Percentiles rank a stretch among this genome's conserved stretches.
These are phyloP conservation scores for Teratosphaeria nubilosa DNA, from an alignment of 2,329 filamentous ascomycete genomes.

Conservation along the genomic window DNA sequence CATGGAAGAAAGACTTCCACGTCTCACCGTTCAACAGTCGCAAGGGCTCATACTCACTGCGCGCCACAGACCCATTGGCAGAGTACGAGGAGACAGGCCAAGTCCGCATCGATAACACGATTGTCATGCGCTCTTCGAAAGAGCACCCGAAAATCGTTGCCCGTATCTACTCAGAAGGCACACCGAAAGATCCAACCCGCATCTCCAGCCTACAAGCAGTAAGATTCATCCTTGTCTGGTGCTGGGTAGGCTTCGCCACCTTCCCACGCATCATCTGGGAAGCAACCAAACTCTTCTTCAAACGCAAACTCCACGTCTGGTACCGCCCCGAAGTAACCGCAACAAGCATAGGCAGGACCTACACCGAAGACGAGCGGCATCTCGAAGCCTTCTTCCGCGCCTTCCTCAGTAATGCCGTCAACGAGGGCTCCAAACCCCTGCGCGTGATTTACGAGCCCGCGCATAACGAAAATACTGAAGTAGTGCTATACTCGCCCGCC, in stretches of 20 bases:
- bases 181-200: slow-evolving; percentile 40
- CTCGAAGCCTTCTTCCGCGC: slow-evolving; percentile 31
- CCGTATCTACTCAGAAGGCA: slow-evolving; percentile 45
- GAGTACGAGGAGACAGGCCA: slow-evolving; percentile 16
- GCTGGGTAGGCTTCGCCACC: slow-evolving; percentile 57
- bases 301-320: slow-evolving; percentile 51
- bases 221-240: slow-evolving; percentile 40
- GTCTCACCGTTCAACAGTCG: slow-evolving; percentile 62
- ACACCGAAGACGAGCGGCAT: slow-evolving; percentile 40
- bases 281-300: slow-evolving; percentile 48
- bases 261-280: slow-evolving; percentile 56
- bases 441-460: slow-evolving; percentile 46
- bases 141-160: slow-evolving; percentile 52
- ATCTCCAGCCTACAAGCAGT: slow-evolving; percentile 29
- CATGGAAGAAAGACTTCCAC: slow-evolving; percentile 63
- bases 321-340: slow-evolving; percentile 53
- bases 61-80: slow-evolving; percentile 36
- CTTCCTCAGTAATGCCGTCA: slow-evolving; percentile 39
- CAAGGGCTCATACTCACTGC: slow-evolving; percentile 38
- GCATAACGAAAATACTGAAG: slow-evolving; percentile 22
- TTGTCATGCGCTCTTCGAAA: slow-evolving; percentile 52
- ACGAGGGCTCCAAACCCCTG: slow-evolving; percentile 35
- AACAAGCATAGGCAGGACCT: slow-evolving; percentile 45
- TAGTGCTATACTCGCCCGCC: slow-evolving; percentile 22
- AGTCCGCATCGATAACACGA: slow-evolving; percentile 45